phyloP scores from a whole-genome alignment of 768 basidiomycete genomes.

The Auricularia cornea region DNA sequence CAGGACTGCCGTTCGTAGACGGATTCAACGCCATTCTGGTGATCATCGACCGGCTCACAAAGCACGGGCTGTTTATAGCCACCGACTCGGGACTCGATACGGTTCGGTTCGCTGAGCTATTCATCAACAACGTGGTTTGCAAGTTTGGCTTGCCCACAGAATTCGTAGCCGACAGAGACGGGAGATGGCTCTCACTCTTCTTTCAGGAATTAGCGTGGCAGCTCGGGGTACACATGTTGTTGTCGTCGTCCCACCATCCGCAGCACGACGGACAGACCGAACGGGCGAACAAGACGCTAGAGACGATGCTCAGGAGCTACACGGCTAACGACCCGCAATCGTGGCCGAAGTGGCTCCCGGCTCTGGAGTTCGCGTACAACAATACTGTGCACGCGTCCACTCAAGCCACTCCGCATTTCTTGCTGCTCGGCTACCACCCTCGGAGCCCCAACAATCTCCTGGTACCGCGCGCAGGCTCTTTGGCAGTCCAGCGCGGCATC shows the following conservation, averaged over 20 bases:
- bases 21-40: conserved; percentile 14
- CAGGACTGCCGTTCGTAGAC: conserved; percentile 6
- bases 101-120: conserved; percentile 1
- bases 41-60: conserved; percentile 15
- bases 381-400: background rate
- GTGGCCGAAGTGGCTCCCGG: conserved; percentile 17
- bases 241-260: conserved; percentile 16
- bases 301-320: conserved; percentile 18
- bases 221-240: background rate
- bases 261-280: conserved; percentile 28
- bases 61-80: conserved; percentile 11
- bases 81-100: conserved; percentile 3
- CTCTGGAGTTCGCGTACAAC: conserved; percentile 22
- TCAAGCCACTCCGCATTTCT: background rate
- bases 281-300: conserved; percentile 20
- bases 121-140: background rate
- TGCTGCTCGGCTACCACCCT: background rate
- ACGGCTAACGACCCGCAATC: conserved; percentile 7
- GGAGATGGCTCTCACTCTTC: conserved; percentile 5
- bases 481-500: background rate
- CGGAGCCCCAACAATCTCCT: background rate
- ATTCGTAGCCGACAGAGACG: conserved; percentile 8
- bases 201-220: conserved; percentile 1
- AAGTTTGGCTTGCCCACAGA: conserved; percentile 4
- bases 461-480: background rate